Base-by-base conservation (phyloP, 1,284 basidiomycete genomes). In the Stereum hirsutum region DNA sequence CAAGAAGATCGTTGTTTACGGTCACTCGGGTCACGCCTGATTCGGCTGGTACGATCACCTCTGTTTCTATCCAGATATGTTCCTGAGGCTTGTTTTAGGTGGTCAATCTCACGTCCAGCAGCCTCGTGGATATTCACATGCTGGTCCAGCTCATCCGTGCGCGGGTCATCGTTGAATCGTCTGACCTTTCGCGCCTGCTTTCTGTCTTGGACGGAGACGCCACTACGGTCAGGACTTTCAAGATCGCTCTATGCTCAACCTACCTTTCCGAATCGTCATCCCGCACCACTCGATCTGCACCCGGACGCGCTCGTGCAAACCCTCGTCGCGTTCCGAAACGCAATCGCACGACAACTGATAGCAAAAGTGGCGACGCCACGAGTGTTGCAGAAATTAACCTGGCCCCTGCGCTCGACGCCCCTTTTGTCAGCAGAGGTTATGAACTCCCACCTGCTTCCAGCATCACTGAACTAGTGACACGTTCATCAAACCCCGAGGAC, bases 31-130 rank as follows among this genome's bases (percentile, higher is more conserved):
- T 53, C 56, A 31, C 72, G 73, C 24, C 56, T 85, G 28, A 57
- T 82, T 49, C 58, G 63, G 32, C 54, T 78, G 57, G 79, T 79
- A 48, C 46, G 66, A 36, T 37, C 19, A 35, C 37, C 42, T 36
- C 37, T 8, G 14, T 14, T 17, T 43, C 41, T 6, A 28, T 25
- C 37, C 35, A 30, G 43, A 41, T 35, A 33, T 42, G 43, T 42
- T 14, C n/a, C 42, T 50, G 23, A 47, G 15, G 35, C 23, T 27
- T 31, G 23, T 38, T 50, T 25, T 50, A 82, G 79, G 61, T 82
- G 43, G 66, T 79, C 47, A 71, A 79, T 50, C 62, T 82, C 25
- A 64, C 66, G 21, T 63, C 64, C 25, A 71, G 74, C 0, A 60
- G 58, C 11, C 57, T 68, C 41, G 59, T 82, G 34, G 75, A 81